phyloP scores from a whole-genome alignment of 352 stramenopile species.

The Globisporangium paddicum region DNA sequence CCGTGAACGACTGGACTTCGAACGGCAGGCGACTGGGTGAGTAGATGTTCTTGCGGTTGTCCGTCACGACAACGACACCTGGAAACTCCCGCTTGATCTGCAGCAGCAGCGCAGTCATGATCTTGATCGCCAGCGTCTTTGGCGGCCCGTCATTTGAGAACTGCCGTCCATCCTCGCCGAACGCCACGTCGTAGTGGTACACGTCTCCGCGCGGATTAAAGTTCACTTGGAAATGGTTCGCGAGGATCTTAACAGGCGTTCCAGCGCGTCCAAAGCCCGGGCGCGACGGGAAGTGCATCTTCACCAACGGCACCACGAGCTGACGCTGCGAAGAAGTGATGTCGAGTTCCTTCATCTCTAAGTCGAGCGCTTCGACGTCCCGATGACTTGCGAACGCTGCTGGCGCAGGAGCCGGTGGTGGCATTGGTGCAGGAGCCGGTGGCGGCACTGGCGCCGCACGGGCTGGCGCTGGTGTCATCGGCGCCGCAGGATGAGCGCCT shows the following conservation, averaged over 20 bases:
- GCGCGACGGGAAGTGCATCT: slow-evolving; percentile 43
- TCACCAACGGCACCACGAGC: slow-evolving; percentile 31
- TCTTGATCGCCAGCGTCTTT: slow-evolving; percentile 50
- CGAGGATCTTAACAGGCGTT: slow-evolving; percentile 32
- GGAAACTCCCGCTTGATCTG: slow-evolving; percentile 39
- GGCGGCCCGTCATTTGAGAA: slow-evolving; percentile 46
- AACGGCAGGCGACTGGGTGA: slow-evolving; percentile 39
- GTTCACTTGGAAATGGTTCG: slow-evolving; percentile 66
- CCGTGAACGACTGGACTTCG: slow-evolving; percentile 29
- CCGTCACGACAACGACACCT: slow-evolving; percentile 32
- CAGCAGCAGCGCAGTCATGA: slow-evolving; percentile 45
- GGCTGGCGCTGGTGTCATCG: background rate
- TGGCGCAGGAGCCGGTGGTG: too few relatives aligned
- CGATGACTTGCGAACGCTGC: background rate
- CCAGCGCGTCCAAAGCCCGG: slow-evolving; percentile 54
- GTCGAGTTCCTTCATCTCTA: slow-evolving; percentile 30
- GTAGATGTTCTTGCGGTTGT: slow-evolving; percentile 60
- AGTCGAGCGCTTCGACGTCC: slow-evolving; percentile 10
- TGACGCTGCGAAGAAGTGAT: slow-evolving; percentile 12
- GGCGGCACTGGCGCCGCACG: background rate
- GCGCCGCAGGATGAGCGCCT: background rate
- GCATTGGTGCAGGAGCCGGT: background rate
- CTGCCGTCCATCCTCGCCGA: slow-evolving; percentile 29
- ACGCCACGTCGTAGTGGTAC: slow-evolving; percentile 72
- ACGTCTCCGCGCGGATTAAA: slow-evolving; percentile 43